Conservation (phyloP, 495 filamentous ascomycete genomes). For the Schizothecium vesticola region DNA sequence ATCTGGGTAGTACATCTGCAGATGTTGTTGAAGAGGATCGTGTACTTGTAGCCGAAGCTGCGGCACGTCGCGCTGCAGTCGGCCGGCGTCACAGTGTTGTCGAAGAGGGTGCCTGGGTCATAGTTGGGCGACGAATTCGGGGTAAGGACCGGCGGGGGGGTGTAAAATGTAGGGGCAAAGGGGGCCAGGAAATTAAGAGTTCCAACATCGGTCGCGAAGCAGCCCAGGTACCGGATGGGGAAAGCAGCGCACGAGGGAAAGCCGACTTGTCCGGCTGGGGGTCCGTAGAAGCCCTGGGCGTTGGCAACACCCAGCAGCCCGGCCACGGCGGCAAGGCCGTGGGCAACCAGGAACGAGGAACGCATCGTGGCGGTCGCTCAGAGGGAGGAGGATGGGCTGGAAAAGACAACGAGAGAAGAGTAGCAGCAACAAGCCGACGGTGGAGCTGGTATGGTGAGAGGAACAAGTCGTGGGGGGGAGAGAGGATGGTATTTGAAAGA, state of each 20-base stretch:
- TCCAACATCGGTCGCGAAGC: background rate
- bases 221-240: conserved; percentile 22
- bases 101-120: conserved; percentile 14
- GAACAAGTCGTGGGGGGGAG: background rate
- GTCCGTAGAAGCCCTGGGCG: conserved; percentile 20
- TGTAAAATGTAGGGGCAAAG: background rate
- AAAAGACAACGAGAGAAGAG: background rate
- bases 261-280: conserved; percentile 1
- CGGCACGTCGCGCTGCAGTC: conserved; percentile 24
- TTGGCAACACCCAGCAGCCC: conserved; percentile 20
- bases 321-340: conserved; percentile 23
- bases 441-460: background rate
- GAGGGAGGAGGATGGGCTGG: background rate
- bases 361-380: conserved; percentile 21
- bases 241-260: conserved; percentile 10
- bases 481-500: background rate
- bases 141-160: background rate
- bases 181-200: too few species aligned
- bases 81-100: conserved; percentile 23
- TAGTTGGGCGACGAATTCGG: conserved; percentile 17
- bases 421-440: conserved; percentile 1
- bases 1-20: conserved; percentile 19
- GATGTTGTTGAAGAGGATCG: conserved; percentile 16
- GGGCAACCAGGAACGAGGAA: conserved; percentile 14
- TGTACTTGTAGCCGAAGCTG: conserved; percentile 24